Evolutionary conservation across 257 asterid genomes (phyloP).

Genomic region (Fraxinus anomala): DNA sequence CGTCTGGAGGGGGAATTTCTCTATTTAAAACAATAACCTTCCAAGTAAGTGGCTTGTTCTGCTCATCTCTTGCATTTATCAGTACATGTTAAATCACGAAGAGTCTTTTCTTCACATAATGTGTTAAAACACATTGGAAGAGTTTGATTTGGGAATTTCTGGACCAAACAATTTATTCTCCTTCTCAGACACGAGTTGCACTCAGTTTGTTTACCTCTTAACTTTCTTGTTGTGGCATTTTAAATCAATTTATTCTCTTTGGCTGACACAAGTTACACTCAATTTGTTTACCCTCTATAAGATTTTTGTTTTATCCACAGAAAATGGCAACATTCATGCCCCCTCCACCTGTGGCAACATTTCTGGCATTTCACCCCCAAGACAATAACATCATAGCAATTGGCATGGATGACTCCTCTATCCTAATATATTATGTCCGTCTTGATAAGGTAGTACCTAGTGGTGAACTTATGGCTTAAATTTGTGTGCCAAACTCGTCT

Average conservation of each 20-base stretch:
- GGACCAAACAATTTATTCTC: background rate
- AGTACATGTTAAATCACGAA: too few relatives aligned
- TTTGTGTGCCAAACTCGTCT: background rate
- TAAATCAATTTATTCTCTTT: background rate
- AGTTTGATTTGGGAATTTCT: background rate
- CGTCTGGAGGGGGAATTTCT: slow-evolving; percentile 65
- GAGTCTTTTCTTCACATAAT: background rate
- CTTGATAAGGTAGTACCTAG: slow-evolving; percentile 46
- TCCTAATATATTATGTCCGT: slow-evolving; percentile 41
- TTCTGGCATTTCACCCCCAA: slow-evolving; percentile 65
- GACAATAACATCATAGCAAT: slow-evolving; percentile 63
- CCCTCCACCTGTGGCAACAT: slow-evolving; percentile 68
- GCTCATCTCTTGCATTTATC: background rate
- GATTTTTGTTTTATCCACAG: slow-evolving; percentile 33
- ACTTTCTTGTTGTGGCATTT: background rate
- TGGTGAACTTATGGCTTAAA: background rate
- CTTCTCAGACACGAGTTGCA: background rate
- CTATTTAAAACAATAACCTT: slow-evolving; percentile 59
- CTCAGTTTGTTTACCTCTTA: background rate
- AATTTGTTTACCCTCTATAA: background rate
- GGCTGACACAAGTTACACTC: background rate
- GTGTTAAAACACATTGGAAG: background rate
- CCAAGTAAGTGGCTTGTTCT: slow-evolving; percentile 36
- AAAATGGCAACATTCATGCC: slow-evolving; percentile 65
- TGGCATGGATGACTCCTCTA: slow-evolving; percentile 70